Base-by-base conservation (phyloP, 2,329 filamentous ascomycete species). In the Neophaeococcomyces aloes region DNA sequence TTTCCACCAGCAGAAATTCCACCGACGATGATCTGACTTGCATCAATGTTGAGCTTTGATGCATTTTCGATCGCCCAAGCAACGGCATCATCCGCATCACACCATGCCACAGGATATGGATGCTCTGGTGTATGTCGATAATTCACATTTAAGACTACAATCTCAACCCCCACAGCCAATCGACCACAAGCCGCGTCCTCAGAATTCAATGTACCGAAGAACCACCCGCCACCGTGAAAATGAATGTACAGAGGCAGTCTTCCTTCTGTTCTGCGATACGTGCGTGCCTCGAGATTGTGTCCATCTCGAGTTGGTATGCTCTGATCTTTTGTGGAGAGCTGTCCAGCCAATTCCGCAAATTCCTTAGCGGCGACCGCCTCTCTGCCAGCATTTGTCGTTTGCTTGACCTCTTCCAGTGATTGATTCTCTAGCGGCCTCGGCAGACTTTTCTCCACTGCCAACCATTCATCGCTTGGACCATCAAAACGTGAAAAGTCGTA, bases 91-190 rank as follows among this genome's bases (percentile, higher is more conserved):
- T 74, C 67, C 0, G 64, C 57, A 36, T 80, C 76, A 33, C 71
- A 48, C 68, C 69, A 76, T 0, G 68, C 65, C 0, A 65, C 70
- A 0, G 76, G 76, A 45, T 71, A 78, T 0, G 46, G 51, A 48
- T 67, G 59, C 40, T 78, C 69, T 0, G 75, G 75, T 0, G 74
- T 75, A 51, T 79, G 75, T 0, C 76, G 69, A 54, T 79, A 79
- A 49, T 76, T 74, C 10, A 78, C 61, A 32, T 75, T 74, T 1
- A 78, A 51, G 0, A 78, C 72, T 0, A 71, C 58, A 1, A 69
- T 62, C 3, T 18, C 18, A 4, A 32, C 14, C 11, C 27, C 37
- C 2, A 25, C 18, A 0, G 72, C 69, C 7, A 75, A 65, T 0
- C 64, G 61, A 0, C 68, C 58, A 48, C 74, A 79, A 1, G 60